Percentiles rank a stretch among this genome's conserved stretches.
These are phyloP conservation scores for Picochlorum sp. DNA, from an alignment of 139 green algal species.

Conservation along the genomic window DNA sequence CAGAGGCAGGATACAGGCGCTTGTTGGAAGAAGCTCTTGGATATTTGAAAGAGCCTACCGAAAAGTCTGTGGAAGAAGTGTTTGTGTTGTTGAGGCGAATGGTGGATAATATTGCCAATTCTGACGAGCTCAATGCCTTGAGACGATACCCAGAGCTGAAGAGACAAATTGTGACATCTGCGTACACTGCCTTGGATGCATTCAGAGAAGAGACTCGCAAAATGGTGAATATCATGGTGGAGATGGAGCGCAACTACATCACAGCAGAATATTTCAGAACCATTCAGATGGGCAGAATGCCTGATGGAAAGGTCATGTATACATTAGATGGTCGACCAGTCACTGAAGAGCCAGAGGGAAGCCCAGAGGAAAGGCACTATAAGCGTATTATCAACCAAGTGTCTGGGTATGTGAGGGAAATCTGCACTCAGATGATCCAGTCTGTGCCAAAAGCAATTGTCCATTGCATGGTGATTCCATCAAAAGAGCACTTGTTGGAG, in stretches of 20 bases:
- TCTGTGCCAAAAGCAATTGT: constrained; percentile 90
- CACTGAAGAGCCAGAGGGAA: constrained; percentile 34
- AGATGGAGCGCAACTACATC: constrained; percentile 90
- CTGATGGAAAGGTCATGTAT: constrained; percentile 40
- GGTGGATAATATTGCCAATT: constrained; percentile 56
- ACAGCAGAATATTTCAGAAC: constrained; percentile 80
- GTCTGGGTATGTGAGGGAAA: constrained; percentile 80
- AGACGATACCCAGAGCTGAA: constrained; percentile 71
- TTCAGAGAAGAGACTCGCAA: constrained; percentile 47
- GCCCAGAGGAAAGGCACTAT: constrained; percentile 44
- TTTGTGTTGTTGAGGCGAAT: constrained; percentile 78
- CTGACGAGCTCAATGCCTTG: constrained; percentile 38
- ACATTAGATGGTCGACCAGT: constrained; percentile 36
- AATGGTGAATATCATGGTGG: constrained; percentile 69
- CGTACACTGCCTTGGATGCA: constrained; percentile 52
- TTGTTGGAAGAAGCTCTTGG: constrained; percentile 68
- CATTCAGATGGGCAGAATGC: constrained; percentile 37
- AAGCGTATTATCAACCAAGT: constrained; percentile 70
- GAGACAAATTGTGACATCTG: constrained; percentile 63
- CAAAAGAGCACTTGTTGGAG: constrained; percentile 67
- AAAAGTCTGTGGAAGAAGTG: constrained; percentile 63
- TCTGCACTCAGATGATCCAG: constrained; percentile 77
- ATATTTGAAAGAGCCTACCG: constrained; percentile 32
- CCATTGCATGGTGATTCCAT: constrained; percentile 69
- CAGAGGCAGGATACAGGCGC: constrained; percentile 88